Base-by-base conservation (phyloP, 768 basidiomycete genomes). In the Kwoniella mangroviensis region DNA sequence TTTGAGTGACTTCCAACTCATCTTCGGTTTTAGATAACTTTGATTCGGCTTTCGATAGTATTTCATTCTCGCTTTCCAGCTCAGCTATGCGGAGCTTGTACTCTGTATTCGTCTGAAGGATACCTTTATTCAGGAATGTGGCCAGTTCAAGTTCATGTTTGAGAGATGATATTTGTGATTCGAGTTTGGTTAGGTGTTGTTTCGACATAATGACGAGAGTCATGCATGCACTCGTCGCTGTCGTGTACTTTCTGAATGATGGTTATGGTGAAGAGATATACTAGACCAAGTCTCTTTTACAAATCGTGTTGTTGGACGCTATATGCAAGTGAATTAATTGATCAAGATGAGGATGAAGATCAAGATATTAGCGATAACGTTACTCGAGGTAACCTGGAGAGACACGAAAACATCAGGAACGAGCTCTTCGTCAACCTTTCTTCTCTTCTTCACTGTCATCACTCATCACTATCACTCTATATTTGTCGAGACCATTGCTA, bases 121-220 rank as follows among this genome's bases (percentile, higher is more conserved):
- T 74, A 21, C 79, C 79, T 53, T 78, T 80, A 59, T 80, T 80
- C 22, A 80, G 70, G 45, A 76, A 73, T 12, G 75, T 72, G 22
- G 76, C 71, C 3, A 76, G 71, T 49, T 80, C 75, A 6, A 80
- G 72, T 69, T 80, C 78, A 61, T 65, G 63, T 45, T 58, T 65
- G 10, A 41, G 45, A 1, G 62, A 26, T 28, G 67, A 65, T 34
- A 67, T 60, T 59, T 65, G 49, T 0, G 58, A 53, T 63, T 63
- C 63, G n/a, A 57, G 21, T 40, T 13, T 55, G 40, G 49, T 40
- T 21, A 42, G 68, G n/a, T 52, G 68, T 57, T 22, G 66, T 63
- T 60, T 65, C 2, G 73, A 68, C 71, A 71, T 74, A 5, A 13
- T 34, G 54, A 63, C 19, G 49, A 12, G 51, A n/a, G 12, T 34